Percentiles rank a stretch among this genome's conserved stretches.
These are phyloP conservation scores for Sphagnum tenellum DNA, from an alignment of 225 moss, liverwort and hornwort species.

Conservation along the genomic window DNA sequence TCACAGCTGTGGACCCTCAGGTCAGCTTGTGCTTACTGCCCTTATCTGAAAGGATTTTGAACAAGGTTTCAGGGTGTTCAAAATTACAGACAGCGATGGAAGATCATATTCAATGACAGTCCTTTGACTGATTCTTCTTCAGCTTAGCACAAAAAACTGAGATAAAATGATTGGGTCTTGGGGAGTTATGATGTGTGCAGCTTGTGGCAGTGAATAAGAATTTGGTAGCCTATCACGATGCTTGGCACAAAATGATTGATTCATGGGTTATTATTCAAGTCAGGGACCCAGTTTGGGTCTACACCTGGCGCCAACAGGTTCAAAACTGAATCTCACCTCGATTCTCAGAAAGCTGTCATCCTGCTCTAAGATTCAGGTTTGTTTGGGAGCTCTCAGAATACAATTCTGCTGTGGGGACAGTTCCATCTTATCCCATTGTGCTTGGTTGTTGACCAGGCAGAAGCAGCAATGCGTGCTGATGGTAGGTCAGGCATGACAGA, in stretches of 20 bases:
- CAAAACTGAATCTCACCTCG: too few relatives aligned
- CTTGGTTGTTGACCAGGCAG: conserved; percentile 35
- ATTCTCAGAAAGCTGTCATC: too few relatives aligned
- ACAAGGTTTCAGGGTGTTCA: too few relatives aligned
- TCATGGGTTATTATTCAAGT: conserved; percentile 83
- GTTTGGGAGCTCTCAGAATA: too few relatives aligned
- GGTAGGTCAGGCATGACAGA: conserved; percentile 78
- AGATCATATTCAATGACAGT: too few relatives aligned
- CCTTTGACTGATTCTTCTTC: too few relatives aligned
- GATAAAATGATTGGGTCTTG: neutral
- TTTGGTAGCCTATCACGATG: conserved; percentile 55
- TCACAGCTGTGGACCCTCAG: conserved; percentile 58
- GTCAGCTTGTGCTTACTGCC: conserved; percentile 8
- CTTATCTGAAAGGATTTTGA: too few relatives aligned
- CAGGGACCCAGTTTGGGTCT: conserved; percentile 67
- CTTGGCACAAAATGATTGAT: conserved; percentile 66
- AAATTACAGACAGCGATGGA: too few relatives aligned
- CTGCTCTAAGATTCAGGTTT: too few relatives aligned
- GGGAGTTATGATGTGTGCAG: conserved; percentile 14
- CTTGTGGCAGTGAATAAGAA: conserved; percentile 55
- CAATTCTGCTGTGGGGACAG: too few relatives aligned
- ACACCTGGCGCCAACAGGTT: conserved; percentile 79
- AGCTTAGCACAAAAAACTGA: too few relatives aligned
- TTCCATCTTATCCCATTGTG: neutral
- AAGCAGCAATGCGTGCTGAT: conserved; percentile 64